Evolutionary conservation across 441 rosid genomes (phyloP).

Genomic region (Gossypium trilobum): DNA sequence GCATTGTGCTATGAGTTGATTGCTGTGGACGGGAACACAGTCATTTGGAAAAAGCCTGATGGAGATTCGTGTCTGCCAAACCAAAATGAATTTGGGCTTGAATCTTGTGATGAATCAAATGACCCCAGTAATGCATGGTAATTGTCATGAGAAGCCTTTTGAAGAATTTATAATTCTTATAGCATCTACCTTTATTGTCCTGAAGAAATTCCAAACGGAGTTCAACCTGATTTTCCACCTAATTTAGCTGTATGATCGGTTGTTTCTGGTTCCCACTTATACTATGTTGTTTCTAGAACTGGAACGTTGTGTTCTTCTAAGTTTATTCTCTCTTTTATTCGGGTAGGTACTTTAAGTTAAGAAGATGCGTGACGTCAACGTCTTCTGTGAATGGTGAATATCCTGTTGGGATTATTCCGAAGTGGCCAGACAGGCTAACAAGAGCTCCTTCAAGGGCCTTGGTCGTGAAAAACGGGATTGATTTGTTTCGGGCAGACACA

Average conservation of each 20-base stretch:
- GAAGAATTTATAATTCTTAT: background rate
- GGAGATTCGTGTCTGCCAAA: slow-evolving; percentile 73
- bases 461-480: slow-evolving; percentile 62
- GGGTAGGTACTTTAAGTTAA: slow-evolving; percentile 70
- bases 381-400: slow-evolving; percentile 53
- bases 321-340: background rate
- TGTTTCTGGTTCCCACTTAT: background rate
- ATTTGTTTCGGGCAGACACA: slow-evolving; percentile 84
- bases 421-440: slow-evolving; percentile 74
- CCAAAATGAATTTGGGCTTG: slow-evolving; percentile 80
- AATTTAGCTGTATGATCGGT: slow-evolving; percentile 1
- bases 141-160: slow-evolving; percentile 16
- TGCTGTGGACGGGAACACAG: slow-evolving; percentile 95
- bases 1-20: slow-evolving; percentile 81
- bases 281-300: background rate
- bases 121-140: slow-evolving; percentile 79
- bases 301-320: background rate
- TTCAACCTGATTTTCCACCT: background rate
- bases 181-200: background rate
- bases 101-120: slow-evolving; percentile 65
- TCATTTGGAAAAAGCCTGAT: slow-evolving; percentile 83
- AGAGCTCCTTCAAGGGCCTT: slow-evolving; percentile 62
- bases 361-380: slow-evolving; percentile 58
- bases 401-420: slow-evolving; percentile 57
- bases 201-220: background rate